Conservation (phyloP, 2,329 filamentous ascomycete species). For the Cordyceps farinosa region DNA sequence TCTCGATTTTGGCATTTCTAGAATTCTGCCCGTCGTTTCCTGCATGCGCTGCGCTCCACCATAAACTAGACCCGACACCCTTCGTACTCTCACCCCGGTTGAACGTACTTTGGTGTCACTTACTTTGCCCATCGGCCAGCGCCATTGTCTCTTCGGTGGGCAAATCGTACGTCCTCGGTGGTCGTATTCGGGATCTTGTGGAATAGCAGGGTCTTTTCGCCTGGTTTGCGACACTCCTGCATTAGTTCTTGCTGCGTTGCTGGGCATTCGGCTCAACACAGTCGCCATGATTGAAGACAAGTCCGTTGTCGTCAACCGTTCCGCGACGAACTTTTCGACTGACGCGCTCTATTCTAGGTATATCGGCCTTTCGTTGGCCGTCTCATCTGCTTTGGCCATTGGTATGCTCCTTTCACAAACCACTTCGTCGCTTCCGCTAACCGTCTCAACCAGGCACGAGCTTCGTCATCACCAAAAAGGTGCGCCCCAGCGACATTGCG, state of each 20-base stretch:
- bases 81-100: conserved; percentile 1
- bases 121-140: not conserved
- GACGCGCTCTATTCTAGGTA: conserved; percentile 4
- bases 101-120: not conserved
- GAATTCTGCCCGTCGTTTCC: not conserved
- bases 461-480: conserved; percentile 99
- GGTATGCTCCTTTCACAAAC: not conserved
- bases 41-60: conserved; percentile 1
- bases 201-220: not conserved
- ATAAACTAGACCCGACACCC: not conserved
- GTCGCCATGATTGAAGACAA: conserved; percentile 15
- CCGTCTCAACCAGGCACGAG: conserved; percentile 64
- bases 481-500: conserved; percentile 36
- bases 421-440: conserved; percentile 12
- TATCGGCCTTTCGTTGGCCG: conserved; percentile 15
- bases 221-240: conserved; percentile 4
- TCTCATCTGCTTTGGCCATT: conserved; percentile 16
- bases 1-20: not conserved
- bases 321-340: not conserved
- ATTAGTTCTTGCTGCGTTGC: not conserved
- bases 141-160: not conserved
- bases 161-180: not conserved
- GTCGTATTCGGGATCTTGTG: not conserved
- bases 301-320: not conserved
- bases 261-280: not conserved